phyloP scores from a whole-genome alignment of 2,329 filamentous ascomycete genomes.

The Chrysoporthe deuterocubensis region DNA sequence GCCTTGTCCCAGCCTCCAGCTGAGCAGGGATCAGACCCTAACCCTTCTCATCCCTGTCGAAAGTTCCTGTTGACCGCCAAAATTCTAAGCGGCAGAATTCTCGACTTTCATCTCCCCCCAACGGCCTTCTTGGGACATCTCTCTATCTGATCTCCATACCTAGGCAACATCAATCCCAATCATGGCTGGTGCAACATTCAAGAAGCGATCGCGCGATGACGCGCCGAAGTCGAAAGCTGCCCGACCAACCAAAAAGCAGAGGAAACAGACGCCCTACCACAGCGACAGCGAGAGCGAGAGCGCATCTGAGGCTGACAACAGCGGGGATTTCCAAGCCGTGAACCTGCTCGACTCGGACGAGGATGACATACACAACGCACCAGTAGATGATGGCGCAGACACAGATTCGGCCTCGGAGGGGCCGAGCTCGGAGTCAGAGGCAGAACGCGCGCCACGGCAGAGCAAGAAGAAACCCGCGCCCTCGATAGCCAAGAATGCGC shows the following conservation, averaged over 20 bases:
- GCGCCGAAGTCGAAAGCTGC: slow-evolving; percentile 38
- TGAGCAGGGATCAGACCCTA: not conserved
- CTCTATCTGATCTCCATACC: not conserved
- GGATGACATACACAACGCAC: slow-evolving; percentile 59
- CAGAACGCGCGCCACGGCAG: slow-evolving; percentile 37
- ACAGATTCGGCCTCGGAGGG: slow-evolving; percentile 34
- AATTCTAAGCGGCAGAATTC: slow-evolving; percentile 16
- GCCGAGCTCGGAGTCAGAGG: slow-evolving; percentile 43
- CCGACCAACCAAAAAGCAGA: slow-evolving; percentile 55
- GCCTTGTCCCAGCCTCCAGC: not conserved
- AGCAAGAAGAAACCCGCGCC: slow-evolving; percentile 29
- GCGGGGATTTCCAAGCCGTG: slow-evolving; percentile 53
- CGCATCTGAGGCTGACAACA: slow-evolving; percentile 34
- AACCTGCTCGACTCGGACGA: slow-evolving; percentile 60
- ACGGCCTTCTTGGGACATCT: not conserved
- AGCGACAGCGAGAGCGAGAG: slow-evolving; percentile 59
- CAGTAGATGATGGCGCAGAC: slow-evolving; percentile 52
- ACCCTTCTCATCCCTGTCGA: not conserved
- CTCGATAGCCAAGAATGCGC: slow-evolving; percentile 32
- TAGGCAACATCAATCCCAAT: not conserved
- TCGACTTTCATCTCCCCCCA: not conserved
- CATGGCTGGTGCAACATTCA: slow-evolving; percentile 38
- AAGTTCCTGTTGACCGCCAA: slow-evolving; percentile 4
- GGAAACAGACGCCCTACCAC: slow-evolving; percentile 51
- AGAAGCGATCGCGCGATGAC: slow-evolving; percentile 42